phyloP scores from a whole-genome alignment of 805 yeast species.

The Candida sithepensis region DNA sequence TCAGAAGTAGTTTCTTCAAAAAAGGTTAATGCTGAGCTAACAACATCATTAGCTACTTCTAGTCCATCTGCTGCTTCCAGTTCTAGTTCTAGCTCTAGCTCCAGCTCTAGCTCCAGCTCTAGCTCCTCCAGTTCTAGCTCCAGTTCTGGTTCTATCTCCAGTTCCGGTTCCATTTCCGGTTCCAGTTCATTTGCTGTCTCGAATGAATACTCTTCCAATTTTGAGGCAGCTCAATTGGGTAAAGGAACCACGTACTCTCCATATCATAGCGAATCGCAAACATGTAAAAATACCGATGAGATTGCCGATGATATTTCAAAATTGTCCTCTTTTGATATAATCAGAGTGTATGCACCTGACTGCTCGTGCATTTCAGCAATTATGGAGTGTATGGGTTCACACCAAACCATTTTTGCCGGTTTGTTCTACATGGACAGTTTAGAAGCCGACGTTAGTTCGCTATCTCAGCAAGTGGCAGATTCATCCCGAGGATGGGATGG shows the following conservation, averaged over 20 bases:
- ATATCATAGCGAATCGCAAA: constrained; percentile 51
- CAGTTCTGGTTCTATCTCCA: no score
- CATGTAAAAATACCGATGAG: constrained; percentile 56
- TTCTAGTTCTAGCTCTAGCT: no score
- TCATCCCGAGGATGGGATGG: constrained; percentile 57
- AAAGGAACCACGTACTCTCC: constrained; percentile 79
- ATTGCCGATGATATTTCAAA: constrained; percentile 52
- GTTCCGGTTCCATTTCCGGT: no score
- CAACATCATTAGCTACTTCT: no score
- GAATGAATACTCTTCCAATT: no score
- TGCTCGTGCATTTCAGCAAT: constrained; percentile 66
- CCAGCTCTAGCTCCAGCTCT: no score
- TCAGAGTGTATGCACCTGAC: constrained; percentile 76
- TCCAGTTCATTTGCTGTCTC: no score
- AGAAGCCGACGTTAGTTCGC: constrained; percentile 37
- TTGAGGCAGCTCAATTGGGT: constrained; percentile 21
- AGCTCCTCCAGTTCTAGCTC: no score
- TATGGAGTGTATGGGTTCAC: constrained; percentile 45
- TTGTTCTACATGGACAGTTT: constrained; percentile 51
- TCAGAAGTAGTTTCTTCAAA: no score
- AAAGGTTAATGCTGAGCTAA: no score
- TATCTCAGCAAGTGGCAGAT: constrained; percentile 41
- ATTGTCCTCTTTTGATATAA: constrained; percentile 52
- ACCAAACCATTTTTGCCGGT: constrained; percentile 69
- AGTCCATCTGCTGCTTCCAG: no score